These are phyloP conservation scores for Cucurbita pepo DNA, from an alignment of 306 rosid species.

Conservation along the genomic window DNA sequence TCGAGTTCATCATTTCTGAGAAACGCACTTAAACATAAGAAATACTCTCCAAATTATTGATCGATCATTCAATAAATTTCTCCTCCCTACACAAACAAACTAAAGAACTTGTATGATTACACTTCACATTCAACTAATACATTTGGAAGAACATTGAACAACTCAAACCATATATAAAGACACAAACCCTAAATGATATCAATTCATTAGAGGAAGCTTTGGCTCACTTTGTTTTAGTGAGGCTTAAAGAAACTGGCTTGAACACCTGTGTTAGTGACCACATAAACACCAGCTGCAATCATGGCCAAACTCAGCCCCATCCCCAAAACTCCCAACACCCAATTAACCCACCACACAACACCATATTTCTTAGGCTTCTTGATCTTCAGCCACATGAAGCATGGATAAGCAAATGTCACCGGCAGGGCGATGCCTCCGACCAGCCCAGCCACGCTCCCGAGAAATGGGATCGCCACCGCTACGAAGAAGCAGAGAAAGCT, in stretches of 20 bases:
- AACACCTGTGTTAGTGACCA: slow-evolving; percentile 16
- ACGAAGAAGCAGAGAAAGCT: slow-evolving; percentile 23
- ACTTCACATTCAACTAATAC: background rate
- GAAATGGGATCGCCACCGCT: slow-evolving; percentile 30
- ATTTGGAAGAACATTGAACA: background rate
- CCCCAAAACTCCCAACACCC: slow-evolving; percentile 25
- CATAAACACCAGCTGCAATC: slow-evolving; percentile 24
- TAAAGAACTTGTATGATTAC: background rate
- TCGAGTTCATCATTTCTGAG: no score
- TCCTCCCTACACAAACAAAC: background rate
- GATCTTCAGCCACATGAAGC: slow-evolving; percentile 45
- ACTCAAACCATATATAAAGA: background rate
- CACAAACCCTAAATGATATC: background rate
- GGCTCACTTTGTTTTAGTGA: background rate
- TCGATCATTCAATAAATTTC: background rate
- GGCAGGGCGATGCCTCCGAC: slow-evolving; percentile 42
- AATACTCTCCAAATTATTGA: background rate
- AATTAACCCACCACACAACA: slow-evolving; percentile 18
- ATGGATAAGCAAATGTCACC: slow-evolving; percentile 35
- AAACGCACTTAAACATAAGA: background rate
- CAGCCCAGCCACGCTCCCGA: slow-evolving; percentile 30
- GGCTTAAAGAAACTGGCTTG: slow-evolving; percentile 31
- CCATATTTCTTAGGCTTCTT: slow-evolving; percentile 26
- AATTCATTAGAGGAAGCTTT: background rate
- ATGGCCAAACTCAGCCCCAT: slow-evolving; percentile 11